phyloP scores from a whole-genome alignment of 257 asterid genomes.

The Agastache rugosa region DNA sequence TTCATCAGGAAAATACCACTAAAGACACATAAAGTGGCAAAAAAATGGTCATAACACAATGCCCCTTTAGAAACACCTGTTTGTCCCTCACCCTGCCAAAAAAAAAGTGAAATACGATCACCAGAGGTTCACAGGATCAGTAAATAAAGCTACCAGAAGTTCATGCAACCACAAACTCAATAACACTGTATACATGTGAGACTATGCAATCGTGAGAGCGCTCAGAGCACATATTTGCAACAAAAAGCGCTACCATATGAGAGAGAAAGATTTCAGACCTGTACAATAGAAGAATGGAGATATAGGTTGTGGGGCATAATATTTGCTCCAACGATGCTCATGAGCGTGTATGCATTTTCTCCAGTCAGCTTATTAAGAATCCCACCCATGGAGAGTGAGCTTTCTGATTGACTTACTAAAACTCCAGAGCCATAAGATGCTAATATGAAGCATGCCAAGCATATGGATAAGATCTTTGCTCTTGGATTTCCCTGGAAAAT shows the following conservation, averaged over 20 bases:
- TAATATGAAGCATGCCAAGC: conserved; percentile 62
- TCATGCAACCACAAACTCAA: conserved; percentile 7
- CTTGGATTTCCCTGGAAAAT: conserved; percentile 65
- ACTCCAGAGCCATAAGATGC: conserved; percentile 71
- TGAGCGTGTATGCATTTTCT: conserved; percentile 81
- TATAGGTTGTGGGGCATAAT: conserved; percentile 94
- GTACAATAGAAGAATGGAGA: conserved; percentile 91
- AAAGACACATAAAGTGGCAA: conserved; percentile 75
- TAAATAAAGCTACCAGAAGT: background rate
- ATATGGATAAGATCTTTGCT: conserved; percentile 63
- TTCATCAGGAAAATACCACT: conserved; percentile 87
- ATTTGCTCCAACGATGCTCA: conserved; percentile 96
- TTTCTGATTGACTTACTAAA: conserved; percentile 64
- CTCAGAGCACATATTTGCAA: conserved; percentile 5
- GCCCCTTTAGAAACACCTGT: conserved; percentile 55
- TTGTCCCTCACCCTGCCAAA: conserved; percentile 70
- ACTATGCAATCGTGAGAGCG: background rate
- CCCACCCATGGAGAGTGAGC: conserved; percentile 63
- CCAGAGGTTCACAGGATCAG: background rate
- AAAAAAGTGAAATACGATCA: conserved; percentile 20
- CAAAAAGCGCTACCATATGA: conserved; percentile 15
- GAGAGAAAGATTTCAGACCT: conserved; percentile 59
- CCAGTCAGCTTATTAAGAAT: conserved; percentile 69
- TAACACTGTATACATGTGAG: background rate
- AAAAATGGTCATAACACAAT: conserved; percentile 80